phyloP scores from a whole-genome alignment of 139 green algal genomes.

The Micractinium conductrix region DNA sequence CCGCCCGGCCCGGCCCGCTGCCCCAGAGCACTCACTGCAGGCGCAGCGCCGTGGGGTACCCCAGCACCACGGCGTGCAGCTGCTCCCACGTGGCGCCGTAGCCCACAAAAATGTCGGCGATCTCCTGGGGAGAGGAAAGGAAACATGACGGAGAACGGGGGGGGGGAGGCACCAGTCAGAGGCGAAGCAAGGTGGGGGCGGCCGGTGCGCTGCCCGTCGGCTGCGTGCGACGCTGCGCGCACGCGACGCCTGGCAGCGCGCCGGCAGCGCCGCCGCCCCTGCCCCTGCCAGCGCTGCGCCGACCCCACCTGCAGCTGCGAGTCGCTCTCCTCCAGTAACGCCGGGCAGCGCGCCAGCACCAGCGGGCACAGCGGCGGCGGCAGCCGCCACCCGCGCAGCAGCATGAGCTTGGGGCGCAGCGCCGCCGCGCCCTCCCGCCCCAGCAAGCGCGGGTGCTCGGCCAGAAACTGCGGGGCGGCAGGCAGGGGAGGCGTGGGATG shows the following conservation, averaged over 20 bases:
- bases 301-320: constrained; percentile 1
- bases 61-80: constrained; percentile 20
- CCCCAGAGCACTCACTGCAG: background rate
- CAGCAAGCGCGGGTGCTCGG: background rate
- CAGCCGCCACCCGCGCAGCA: constrained; percentile 15
- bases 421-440: background rate
- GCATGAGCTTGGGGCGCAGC: background rate
- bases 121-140: no score
- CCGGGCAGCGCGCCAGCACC: constrained; percentile 32
- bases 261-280: no score
- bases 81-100: constrained; percentile 18
- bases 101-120: constrained; percentile 4
- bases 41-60: constrained; percentile 2
- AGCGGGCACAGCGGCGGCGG: constrained; percentile 32
- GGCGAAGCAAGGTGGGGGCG: no score
- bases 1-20: no score
- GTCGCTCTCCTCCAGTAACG: background rate
- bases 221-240: no score
- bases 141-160: no score
- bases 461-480: background rate
- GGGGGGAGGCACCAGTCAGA: no score
- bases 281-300: background rate
- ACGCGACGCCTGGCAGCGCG: no score
- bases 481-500: background rate
- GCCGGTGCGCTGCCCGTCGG: no score